phyloP scores from a whole-genome alignment of 257 asterid genomes.

The Solanum pinnatisectum region DNA sequence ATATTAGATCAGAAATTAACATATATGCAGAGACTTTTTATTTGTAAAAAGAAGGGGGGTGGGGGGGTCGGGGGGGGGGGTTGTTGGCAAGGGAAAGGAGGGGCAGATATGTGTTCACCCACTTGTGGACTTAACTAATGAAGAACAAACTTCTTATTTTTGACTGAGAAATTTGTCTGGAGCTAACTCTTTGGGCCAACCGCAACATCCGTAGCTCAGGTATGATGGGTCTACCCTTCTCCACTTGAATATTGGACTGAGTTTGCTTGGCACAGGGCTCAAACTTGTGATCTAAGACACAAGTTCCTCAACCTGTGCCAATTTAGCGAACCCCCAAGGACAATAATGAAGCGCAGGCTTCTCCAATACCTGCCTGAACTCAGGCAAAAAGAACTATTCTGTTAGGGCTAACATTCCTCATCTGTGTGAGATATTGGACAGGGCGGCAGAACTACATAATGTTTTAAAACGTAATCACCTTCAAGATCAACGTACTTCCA shows the following conservation, averaged over 20 bases:
- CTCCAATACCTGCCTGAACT: background rate
- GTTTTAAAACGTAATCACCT: background rate
- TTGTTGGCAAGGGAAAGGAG: background rate
- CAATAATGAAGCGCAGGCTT: background rate
- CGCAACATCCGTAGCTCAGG: background rate
- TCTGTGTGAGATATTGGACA: background rate
- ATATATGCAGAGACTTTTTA: background rate
- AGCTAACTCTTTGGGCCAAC: background rate
- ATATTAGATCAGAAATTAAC: background rate
- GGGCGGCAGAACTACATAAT: background rate
- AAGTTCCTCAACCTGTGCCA: background rate
- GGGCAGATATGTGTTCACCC: background rate
- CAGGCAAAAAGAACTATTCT: background rate
- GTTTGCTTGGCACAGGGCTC: background rate
- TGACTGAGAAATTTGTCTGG: background rate
- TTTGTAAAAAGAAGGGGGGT: no score
- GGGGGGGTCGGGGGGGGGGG: no score
- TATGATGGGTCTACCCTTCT: background rate
- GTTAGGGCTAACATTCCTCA: background rate
- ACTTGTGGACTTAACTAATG: background rate
- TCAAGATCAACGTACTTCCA: background rate
- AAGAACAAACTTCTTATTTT: background rate
- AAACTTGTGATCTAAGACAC: background rate
- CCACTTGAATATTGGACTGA: background rate
- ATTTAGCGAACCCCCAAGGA: background rate